A percentile compares a stretch with the other conserved stretches of the same genome.
Conservation (phyloP, 2,329 filamentous ascomycete genomes). For the Epichloe sibirici region DNA sequence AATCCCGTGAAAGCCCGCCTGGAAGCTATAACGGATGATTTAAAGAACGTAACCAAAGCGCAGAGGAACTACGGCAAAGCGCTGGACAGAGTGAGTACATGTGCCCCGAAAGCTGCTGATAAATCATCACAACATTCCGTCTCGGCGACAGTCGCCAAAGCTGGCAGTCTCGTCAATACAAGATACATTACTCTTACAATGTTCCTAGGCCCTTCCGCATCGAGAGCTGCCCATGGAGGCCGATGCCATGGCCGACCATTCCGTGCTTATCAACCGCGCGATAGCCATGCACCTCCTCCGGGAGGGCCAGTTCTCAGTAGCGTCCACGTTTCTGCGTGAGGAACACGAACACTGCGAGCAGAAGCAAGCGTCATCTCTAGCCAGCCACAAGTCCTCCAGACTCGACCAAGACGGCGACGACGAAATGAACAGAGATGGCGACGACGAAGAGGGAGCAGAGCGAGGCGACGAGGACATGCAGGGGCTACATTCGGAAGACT, state of each 20-base stretch:
- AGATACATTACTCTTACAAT: neutral
- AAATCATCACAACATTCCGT: neutral
- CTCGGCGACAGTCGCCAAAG: neutral
- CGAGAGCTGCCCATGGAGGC: slow-evolving; percentile 65
- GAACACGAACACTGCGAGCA: slow-evolving; percentile 28
- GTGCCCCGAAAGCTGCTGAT: neutral
- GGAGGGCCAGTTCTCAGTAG: slow-evolving; percentile 85
- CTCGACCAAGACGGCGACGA: slow-evolving; percentile 21
- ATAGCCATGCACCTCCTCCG: slow-evolving; percentile 94
- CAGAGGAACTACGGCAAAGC: slow-evolving; percentile 77
- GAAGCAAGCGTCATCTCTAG: slow-evolving; percentile 8
- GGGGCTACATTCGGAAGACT: slow-evolving; percentile 28
- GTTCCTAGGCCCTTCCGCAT: slow-evolving; percentile 24
- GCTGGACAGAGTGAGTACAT: slow-evolving; percentile 56
- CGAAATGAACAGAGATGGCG: slow-evolving; percentile 18
- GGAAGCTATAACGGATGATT: slow-evolving; percentile 64
- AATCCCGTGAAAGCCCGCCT: slow-evolving; percentile 73
- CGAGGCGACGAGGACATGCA: slow-evolving; percentile 14
- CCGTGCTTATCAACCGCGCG: slow-evolving; percentile 74
- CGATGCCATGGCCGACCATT: slow-evolving; percentile 65
- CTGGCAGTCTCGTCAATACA: neutral
- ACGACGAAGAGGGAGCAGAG: slow-evolving; percentile 9
- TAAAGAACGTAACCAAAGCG: slow-evolving; percentile 73
- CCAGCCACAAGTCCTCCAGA: slow-evolving; percentile 7
- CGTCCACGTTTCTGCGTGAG: slow-evolving; percentile 73